Evolutionary conservation across 768 basidiomycete genomes (phyloP).

Genomic region (Tephrocybe sp.): DNA sequence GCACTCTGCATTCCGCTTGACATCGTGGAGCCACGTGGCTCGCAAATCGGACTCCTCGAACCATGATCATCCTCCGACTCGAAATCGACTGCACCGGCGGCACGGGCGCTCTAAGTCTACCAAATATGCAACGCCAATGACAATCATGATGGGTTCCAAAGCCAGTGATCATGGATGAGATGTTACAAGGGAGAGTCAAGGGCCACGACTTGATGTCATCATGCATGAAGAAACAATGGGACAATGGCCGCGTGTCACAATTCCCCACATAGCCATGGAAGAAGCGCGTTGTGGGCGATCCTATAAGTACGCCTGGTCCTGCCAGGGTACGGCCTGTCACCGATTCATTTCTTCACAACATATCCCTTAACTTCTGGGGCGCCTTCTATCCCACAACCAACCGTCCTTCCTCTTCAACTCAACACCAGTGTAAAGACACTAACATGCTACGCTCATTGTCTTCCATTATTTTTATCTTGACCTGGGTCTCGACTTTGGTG

Average conservation of each 20-base stretch:
- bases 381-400: background rate
- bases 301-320: slow-evolving; percentile 6
- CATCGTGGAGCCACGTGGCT: too few species aligned
- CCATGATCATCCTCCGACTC: too few species aligned
- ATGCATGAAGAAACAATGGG: slow-evolving; percentile 9
- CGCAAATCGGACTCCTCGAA: too few species aligned
- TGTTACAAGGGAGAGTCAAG: background rate
- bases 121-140: too few species aligned
- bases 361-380: background rate
- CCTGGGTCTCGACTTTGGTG: slow-evolving; percentile 26
- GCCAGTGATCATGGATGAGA: too few species aligned
- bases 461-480: slow-evolving; percentile 12
- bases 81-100: too few species aligned
- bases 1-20: too few species aligned
- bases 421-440: too few species aligned
- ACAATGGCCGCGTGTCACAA: slow-evolving; percentile 14
- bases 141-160: too few species aligned
- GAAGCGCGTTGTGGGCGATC: slow-evolving; percentile 4
- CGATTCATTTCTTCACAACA: slow-evolving; percentile 1
- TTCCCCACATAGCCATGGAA: slow-evolving; percentile 3
- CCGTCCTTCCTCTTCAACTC: slow-evolving; percentile 1
- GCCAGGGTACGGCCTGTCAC: background rate
- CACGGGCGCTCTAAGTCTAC: too few species aligned
- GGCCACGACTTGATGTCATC: slow-evolving; percentile 6
- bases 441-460: slow-evolving; percentile 3